Evolutionary conservation across 805 yeast species (phyloP).

Genomic region (Kodamaea fukazawae): DNA sequence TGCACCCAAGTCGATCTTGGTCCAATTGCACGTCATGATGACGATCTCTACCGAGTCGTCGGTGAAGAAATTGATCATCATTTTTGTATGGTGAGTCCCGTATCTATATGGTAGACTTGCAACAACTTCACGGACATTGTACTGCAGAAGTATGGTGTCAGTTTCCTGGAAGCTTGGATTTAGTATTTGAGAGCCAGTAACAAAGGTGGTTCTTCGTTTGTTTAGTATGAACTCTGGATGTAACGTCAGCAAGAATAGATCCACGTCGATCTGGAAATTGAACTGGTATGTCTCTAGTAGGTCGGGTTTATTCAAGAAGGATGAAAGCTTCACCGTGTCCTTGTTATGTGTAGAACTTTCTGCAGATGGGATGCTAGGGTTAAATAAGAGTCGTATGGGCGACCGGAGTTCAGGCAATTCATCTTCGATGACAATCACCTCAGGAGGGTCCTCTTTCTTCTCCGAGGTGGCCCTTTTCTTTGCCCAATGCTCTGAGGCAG

Average conservation of each 20-base stretch:
- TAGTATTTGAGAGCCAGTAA: constrained; percentile 26
- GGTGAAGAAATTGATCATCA: constrained; percentile 56
- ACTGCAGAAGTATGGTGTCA: constrained; percentile 14
- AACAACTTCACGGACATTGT: constrained; percentile 29
- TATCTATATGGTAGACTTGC: constrained; percentile 32
- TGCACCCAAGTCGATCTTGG: constrained; percentile 49
- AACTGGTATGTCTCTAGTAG: constrained; percentile 43
- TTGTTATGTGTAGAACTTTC: constrained; percentile 16
- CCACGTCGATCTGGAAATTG: constrained; percentile 47
- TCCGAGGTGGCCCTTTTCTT: no score
- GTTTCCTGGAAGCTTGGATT: constrained; percentile 12
- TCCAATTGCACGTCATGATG: constrained; percentile 59
- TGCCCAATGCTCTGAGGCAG: constrained; percentile 7
- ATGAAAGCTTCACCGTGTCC: constrained; percentile 26
- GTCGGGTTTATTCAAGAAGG: constrained; percentile 31
- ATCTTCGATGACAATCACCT: no score
- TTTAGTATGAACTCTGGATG: constrained; percentile 22
- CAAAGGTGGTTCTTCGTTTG: constrained; percentile 24
- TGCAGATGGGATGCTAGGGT: constrained; percentile 15
- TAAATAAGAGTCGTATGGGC: constrained; percentile 24
- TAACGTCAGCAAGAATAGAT: constrained; percentile 32
- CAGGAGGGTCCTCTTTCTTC: no score
- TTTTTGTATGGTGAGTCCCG: constrained; percentile 63
- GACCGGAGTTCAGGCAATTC: constrained; percentile 16
- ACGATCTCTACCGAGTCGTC: constrained; percentile 49